Conservation (phyloP, 306 rosid genomes). For the Clitoria ternatea region DNA sequence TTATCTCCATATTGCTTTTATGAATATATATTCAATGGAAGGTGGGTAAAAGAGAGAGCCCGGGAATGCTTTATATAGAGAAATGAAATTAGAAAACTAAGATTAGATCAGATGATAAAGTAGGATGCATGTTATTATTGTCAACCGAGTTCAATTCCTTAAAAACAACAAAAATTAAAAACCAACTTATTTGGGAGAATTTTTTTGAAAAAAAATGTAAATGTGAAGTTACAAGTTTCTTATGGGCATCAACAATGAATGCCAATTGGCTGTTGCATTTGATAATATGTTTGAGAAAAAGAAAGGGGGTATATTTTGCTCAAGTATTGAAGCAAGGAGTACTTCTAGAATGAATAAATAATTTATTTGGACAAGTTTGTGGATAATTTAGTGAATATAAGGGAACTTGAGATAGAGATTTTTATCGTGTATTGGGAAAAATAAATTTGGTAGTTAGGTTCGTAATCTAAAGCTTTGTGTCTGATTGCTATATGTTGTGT, state of each 20-base stretch:
- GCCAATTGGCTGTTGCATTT: conserved; percentile 11
- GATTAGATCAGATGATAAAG: no score
- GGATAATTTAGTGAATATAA: background rate
- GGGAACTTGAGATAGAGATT: background rate
- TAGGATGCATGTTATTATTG: no score
- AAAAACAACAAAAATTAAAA: no score
- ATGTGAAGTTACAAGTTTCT: conserved; percentile 37
- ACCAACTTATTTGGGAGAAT: conserved; percentile 6
- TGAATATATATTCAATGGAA: conserved; percentile 10
- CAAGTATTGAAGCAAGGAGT: conserved; percentile 16
- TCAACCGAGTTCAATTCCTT: no score
- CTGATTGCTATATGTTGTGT: background rate
- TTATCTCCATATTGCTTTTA: conserved; percentile 16
- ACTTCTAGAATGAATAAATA: background rate
- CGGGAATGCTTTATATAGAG: conserved; percentile 42
- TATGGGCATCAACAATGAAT: conserved; percentile 40
- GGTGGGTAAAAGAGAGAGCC: conserved; percentile 24
- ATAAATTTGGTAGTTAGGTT: conserved; percentile 18
- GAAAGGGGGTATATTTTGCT: background rate
- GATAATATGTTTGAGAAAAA: background rate
- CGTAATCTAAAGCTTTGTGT: conserved; percentile 18
- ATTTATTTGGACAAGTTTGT: background rate
- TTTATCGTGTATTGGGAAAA: background rate
- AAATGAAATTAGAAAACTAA: no score
- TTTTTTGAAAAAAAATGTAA: background rate